Base-by-base conservation (phyloP, 75 land plant genomes). In the Cunninghamia lanceolata region DNA sequence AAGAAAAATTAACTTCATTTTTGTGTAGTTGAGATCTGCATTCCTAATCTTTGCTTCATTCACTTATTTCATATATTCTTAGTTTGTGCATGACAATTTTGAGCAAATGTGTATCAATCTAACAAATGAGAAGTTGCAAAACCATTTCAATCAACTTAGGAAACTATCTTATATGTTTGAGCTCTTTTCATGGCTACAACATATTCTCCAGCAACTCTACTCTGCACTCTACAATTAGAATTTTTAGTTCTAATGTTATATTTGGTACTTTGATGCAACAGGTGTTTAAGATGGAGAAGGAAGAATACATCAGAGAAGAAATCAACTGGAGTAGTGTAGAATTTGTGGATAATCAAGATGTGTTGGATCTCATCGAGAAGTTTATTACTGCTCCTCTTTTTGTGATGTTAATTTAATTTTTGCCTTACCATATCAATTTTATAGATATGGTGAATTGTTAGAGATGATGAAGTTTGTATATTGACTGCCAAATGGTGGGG, bases 251-350 rank as follows among this genome's bases (percentile, higher is more conserved):
- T 85, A 45, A 38, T 85, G 25, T 28, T 40, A 13, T 35, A 47
- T 30, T 86, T 45, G 19, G 25, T 77, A 35, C 40, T 14, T 34
- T 84, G 53, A 59, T 84, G 82, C 96, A 97, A 98, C 99, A 97
- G 91, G 99, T 97, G n/a, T 96, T 96, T 85, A 97, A 96, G 88
- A 96, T 94, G 97, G 97, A 96, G 89, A 97, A 96, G 88, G 98
- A 96, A 85, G 98, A 96, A 74, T 96, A 96, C 84, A 95, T 93
- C 82, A 95, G 90, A 71, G 98, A 96, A 89, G 97, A 94, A 45
- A 97, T 97, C 47, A 88, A 97, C 86, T 97, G 99, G 99, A 97
- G 99, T 85, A 96, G 96, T 84, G 93, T 97, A 59, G 98, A 97
- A 45, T 97, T 97, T 88, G 96, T 96, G 9, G 99, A 97, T 83